Evolutionary conservation across 352 stramenopile species (phyloP), one percentile per base, ranked within the genome.

Genomic region (Globisporangium recalcitrans): DNA sequence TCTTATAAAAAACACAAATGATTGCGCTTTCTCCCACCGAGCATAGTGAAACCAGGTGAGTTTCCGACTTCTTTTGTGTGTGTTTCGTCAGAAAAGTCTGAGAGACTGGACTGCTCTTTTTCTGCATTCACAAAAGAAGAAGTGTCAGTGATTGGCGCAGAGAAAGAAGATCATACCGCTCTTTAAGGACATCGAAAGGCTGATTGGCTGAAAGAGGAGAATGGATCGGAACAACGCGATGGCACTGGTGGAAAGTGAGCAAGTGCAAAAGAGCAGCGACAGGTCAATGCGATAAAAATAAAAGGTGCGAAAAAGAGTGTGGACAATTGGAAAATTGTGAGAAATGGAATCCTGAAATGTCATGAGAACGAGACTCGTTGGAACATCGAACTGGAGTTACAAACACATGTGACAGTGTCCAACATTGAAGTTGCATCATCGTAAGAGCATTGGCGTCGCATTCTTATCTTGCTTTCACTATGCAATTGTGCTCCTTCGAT

Each of bases 41-140:
- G 8, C 49, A 56, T 57, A 57, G 16, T 57, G 51, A 57, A 27
- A 9, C 7, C 51, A 57, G 44, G 51, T 44, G 51, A 54, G 10
- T 19, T 54, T 5, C 19, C 14, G 16, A 6, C 27, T 22, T 14
- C n/a, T n/a, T n/a, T n/a, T n/a, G n/a, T n/a, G n/a, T n/a, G n/a
- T n/a, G n/a, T n/a, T n/a, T n/a, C n/a, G n/a, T 24, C 16, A 13
- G n/a, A 34, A 32, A 32, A 21, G 22, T 31, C 29, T 44, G 16
- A 29, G 19, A 22, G 10, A 14, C 29, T 32, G 32, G 26, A 26
- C 36, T 44, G 36, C 22, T 46, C 38, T 46, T 46, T 46, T 46
- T 46, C 38, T 46, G 38, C 38, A 46, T 46, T 16, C 27, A 40
- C 27, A 40, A 22, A 29, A 32, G 21, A 29, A 57, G 51, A 44